These are phyloP conservation scores for Fusarium tuaranense DNA, from an alignment of 2,329 filamentous ascomycete genomes.

Conservation along the genomic window DNA sequence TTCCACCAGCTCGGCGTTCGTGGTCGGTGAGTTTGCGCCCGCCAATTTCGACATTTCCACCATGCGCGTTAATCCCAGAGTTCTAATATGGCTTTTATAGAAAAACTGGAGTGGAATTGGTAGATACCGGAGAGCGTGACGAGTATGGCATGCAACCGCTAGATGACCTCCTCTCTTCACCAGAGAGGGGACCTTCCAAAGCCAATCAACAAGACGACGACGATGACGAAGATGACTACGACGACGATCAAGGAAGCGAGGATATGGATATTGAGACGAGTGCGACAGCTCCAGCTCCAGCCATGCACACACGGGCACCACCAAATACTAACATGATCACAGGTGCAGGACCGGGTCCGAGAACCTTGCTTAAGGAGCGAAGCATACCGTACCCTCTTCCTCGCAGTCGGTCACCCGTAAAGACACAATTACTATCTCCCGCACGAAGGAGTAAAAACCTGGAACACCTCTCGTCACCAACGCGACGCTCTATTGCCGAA, in stretches of 20 bases:
- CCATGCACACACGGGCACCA: not conserved
- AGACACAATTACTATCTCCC: slow-evolving; percentile 70
- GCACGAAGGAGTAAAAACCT: slow-evolving; percentile 71
- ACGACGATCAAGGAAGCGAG: slow-evolving; percentile 50
- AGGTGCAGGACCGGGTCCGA: slow-evolving; percentile 67
- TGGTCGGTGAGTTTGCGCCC: slow-evolving; percentile 52
- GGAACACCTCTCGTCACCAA: slow-evolving; percentile 64
- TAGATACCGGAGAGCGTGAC: slow-evolving; percentile 84
- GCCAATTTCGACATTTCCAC: not conserved
- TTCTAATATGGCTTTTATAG: slow-evolving; percentile 58
- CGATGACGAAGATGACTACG: slow-evolving; percentile 33
- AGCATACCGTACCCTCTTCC: slow-evolving; percentile 61
- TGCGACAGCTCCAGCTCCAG: slow-evolving; percentile 43
- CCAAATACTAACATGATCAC: slow-evolving; percentile 35
- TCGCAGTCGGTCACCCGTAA: slow-evolving; percentile 69
- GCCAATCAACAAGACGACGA: slow-evolving; percentile 39
- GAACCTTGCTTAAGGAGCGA: slow-evolving; percentile 64
- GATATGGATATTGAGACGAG: slow-evolving; percentile 67
- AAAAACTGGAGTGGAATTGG: slow-evolving; percentile 88
- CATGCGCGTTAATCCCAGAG: not conserved
- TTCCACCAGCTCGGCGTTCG: slow-evolving; percentile 51
- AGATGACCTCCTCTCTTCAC: slow-evolving; percentile 90
- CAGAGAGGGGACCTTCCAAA: slow-evolving; percentile 64
- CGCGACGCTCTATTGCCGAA: slow-evolving; percentile 52
- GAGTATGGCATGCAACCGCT: slow-evolving; percentile 93